These are phyloP conservation scores for Cinnamomum chago DNA, from an alignment of 164 flowering plant genomes.

Conservation along the genomic window DNA sequence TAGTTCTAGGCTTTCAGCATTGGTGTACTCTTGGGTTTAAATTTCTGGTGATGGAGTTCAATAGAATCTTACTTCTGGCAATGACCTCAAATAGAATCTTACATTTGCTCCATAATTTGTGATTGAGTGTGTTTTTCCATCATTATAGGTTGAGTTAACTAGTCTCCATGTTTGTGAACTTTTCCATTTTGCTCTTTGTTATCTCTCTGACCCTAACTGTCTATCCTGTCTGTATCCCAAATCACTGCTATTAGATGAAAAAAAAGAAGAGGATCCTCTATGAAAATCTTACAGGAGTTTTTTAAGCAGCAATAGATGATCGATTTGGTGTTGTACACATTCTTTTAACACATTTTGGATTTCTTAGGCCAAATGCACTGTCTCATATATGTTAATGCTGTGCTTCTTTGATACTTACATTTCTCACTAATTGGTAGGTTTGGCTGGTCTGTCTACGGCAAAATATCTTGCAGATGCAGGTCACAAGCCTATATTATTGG, in stretches of 20 bases:
- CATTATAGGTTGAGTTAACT: neutral
- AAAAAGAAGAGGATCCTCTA: too few species aligned
- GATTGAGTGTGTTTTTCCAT: neutral
- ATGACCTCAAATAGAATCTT: neutral
- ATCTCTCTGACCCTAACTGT: neutral
- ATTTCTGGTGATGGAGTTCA: neutral
- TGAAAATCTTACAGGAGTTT: too few species aligned
- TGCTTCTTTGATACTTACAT: neutral
- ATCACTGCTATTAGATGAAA: too few species aligned
- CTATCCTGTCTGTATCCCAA: too few species aligned
- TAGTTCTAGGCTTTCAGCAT: neutral
- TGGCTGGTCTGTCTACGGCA: constrained; percentile 96
- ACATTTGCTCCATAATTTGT: neutral
- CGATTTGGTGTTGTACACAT: too few species aligned
- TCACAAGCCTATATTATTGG: constrained; percentile 81
- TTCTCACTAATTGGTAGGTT: constrained; percentile 45
- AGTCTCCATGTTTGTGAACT: neutral
- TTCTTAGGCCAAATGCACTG: too few species aligned
- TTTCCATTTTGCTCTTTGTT: neutral
- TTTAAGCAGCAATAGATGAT: too few species aligned
- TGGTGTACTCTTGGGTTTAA: neutral
- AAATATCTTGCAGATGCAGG: constrained; percentile 99
- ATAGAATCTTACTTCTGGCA: too few species aligned
- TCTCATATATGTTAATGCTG: too few species aligned
- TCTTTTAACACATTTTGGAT: too few species aligned